phyloP scores from a whole-genome alignment of 257 asterid genomes.

The Avicennia marina region DNA sequence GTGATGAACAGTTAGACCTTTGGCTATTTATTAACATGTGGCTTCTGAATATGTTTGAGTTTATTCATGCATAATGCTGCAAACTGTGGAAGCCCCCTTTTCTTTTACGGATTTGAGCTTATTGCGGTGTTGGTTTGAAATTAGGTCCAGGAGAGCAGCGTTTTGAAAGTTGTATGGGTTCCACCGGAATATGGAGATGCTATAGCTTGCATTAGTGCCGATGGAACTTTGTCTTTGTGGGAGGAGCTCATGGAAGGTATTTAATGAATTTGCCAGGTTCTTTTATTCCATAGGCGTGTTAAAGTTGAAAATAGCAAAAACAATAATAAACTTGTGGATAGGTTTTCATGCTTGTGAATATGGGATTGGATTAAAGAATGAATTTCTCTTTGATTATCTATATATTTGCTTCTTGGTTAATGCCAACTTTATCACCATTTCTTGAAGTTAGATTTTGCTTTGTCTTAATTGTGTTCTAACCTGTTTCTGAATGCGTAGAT shows the following conservation, averaged over 20 bases:
- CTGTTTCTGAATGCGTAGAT: neutral
- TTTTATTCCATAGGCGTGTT: neutral
- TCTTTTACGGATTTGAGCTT: constrained; percentile 45
- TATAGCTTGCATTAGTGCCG: constrained; percentile 65
- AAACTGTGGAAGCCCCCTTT: too few relatives aligned
- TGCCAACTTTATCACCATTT: neutral
- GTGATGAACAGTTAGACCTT: neutral
- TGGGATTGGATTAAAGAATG: constrained; percentile 1
- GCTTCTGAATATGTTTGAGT: too few relatives aligned
- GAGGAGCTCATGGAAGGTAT: constrained; percentile 74
- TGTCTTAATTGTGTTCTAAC: neutral
- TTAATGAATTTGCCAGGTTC: neutral
- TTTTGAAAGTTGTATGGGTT: constrained; percentile 68
- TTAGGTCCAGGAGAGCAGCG: constrained; percentile 59
- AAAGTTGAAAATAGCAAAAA: neutral
- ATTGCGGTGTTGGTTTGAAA: constrained; percentile 7
- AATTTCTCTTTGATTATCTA: neutral
- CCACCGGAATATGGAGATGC: constrained; percentile 90
- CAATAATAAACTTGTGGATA: neutral
- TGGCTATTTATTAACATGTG: neutral
- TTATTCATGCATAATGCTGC: too few relatives aligned
- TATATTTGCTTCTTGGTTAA: neutral
- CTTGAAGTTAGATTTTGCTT: neutral
- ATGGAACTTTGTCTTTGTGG: constrained; percentile 75
- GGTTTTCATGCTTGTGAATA: constrained; percentile 13